Percentiles rank a stretch among this genome's conserved stretches.
Evolutionary conservation across 345 rosid species (phyloP).

Genomic region (Carallia brachiata): DNA sequence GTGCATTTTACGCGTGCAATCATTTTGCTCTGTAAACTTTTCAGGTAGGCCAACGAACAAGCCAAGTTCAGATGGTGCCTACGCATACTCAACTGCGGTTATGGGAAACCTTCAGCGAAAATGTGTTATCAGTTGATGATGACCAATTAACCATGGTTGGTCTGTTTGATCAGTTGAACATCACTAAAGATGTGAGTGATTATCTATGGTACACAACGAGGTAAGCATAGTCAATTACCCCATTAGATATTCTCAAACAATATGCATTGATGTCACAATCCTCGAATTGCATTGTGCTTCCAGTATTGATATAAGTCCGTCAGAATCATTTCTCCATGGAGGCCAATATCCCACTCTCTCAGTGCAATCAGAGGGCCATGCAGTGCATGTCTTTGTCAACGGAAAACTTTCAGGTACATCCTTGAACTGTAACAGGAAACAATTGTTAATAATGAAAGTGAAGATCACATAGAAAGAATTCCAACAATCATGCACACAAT

Average conservation of each 20-base stretch:
- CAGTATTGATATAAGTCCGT: slow-evolving; percentile 43
- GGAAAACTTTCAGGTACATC: slow-evolving; percentile 27
- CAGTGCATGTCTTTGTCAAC: slow-evolving; percentile 28
- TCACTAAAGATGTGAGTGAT: slow-evolving; percentile 32
- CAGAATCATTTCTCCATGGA: slow-evolving; percentile 50
- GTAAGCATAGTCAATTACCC: slow-evolving; percentile 4
- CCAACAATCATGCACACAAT: too few relatives aligned
- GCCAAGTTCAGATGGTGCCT: slow-evolving; percentile 25
- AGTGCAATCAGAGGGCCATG: slow-evolving; percentile 31
- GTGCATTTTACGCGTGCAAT: too few relatives aligned
- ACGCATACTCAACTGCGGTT: slow-evolving; percentile 4
- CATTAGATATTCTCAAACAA: not conserved
- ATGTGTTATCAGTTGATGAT: slow-evolving; percentile 22
- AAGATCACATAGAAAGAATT: too few relatives aligned
- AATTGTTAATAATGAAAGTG: not conserved
- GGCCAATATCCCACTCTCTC: slow-evolving; percentile 35
- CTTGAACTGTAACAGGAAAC: not conserved
- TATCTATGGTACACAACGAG: slow-evolving; percentile 33
- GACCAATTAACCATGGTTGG: slow-evolving; percentile 20
- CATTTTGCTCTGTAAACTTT: not conserved
- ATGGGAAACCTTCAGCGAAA: slow-evolving; percentile 30
- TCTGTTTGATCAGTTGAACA: slow-evolving; percentile 28
- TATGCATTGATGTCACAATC: not conserved
- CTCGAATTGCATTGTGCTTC: slow-evolving; percentile 2
- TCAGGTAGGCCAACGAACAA: slow-evolving; percentile 23